phyloP scores from a whole-genome alignment of 805 yeast species.

The Candida methanosorbosa region DNA sequence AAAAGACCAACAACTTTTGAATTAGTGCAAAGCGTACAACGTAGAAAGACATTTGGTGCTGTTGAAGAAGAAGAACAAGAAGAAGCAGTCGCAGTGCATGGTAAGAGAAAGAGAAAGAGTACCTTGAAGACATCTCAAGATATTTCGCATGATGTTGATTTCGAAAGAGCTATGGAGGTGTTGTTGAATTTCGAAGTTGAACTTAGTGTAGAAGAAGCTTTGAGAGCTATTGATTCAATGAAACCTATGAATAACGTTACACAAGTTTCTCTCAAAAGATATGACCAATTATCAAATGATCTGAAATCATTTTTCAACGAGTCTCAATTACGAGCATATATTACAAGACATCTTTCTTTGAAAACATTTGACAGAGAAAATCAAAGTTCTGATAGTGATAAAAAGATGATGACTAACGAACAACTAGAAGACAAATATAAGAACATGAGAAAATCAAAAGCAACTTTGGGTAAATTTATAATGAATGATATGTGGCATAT shows the following conservation, averaged over 20 bases:
- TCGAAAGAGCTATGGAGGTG: slow-evolving; percentile 19
- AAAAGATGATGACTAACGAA: no score
- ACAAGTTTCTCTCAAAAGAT: slow-evolving; percentile 11
- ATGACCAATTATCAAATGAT: slow-evolving; percentile 12
- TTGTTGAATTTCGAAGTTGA: slow-evolving; percentile 20
- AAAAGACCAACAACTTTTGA: not conserved
- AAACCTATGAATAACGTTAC: slow-evolving; percentile 16
- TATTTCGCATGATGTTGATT: slow-evolving; percentile 15
- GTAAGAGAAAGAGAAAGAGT: not conserved
- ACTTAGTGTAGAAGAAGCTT: slow-evolving; percentile 12
- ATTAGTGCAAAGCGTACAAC: not conserved
- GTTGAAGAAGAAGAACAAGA: not conserved
- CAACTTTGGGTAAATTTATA: slow-evolving; percentile 12
- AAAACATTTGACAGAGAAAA: not conserved
- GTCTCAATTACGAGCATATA: slow-evolving; percentile 16
- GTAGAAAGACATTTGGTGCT: not conserved
- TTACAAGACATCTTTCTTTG: not conserved
- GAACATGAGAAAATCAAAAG: slow-evolving; percentile 6
- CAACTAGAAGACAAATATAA: no score
- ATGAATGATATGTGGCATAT: slow-evolving; percentile 19
- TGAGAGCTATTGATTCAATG: slow-evolving; percentile 18
- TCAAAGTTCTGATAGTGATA: no score
- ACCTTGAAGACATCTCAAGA: not conserved
- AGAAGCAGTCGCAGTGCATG: no score
- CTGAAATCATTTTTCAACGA: slow-evolving; percentile 12